Evolutionary conservation across 1,139 yeast genomes (phyloP).

Genomic region (Sugiyamaella sp.): DNA sequence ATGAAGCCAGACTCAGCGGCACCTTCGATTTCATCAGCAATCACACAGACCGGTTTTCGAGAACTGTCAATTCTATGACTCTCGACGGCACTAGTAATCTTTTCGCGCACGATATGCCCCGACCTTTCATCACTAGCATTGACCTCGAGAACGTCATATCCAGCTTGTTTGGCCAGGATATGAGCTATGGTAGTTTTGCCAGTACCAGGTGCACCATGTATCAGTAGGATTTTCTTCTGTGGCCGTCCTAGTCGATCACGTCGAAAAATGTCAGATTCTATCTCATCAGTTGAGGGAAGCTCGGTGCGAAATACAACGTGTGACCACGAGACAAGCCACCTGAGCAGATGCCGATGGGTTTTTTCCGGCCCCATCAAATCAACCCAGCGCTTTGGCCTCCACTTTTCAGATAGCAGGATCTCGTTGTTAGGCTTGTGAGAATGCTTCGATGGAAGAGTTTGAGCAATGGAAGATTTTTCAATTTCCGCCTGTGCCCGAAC

Average conservation of each 20-base stretch:
- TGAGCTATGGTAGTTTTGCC: constrained; percentile 94
- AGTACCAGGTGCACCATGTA: constrained; percentile 95
- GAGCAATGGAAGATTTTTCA: not conserved
- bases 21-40: constrained; percentile 92
- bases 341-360: constrained; percentile 67
- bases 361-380: constrained; percentile 82
- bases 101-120: constrained; percentile 58
- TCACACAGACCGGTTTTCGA: constrained; percentile 72
- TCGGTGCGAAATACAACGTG: constrained; percentile 60
- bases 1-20: constrained; percentile 83
- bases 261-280: constrained; percentile 21
- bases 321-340: constrained; percentile 87
- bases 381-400: constrained; percentile 72
- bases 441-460: not conserved
- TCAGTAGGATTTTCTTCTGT: constrained; percentile 62
- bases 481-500: not conserved
- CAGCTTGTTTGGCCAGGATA: constrained; percentile 77
- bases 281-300: constrained; percentile 23
- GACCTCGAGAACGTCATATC: constrained; percentile 78
- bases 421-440: not conserved
- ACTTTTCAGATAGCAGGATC: constrained; percentile 66
- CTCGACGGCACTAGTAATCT: constrained; percentile 70
- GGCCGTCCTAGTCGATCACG: constrained; percentile 53
- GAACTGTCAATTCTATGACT: constrained; percentile 55
- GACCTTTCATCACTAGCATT: constrained; percentile 89